Conservation (phyloP, 2,329 filamentous ascomycete species). For the Neonectria neomacrospora region DNA sequence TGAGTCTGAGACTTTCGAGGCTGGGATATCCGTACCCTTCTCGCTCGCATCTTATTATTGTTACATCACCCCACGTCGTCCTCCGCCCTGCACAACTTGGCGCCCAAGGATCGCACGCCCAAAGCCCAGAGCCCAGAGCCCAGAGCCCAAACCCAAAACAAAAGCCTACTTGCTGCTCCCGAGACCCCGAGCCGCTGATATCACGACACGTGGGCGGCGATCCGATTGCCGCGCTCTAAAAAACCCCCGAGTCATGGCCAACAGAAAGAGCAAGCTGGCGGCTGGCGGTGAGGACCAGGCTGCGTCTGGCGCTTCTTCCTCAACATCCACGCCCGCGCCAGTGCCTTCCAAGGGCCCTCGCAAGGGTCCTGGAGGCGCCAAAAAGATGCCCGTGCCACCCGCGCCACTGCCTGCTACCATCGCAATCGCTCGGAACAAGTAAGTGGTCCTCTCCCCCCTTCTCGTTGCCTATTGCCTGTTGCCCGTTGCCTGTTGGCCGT, state of each 20-base stretch:
- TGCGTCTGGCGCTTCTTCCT: slow-evolving; percentile 3
- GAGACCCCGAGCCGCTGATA: slow-evolving; percentile 2
- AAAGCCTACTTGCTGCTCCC: neutral
- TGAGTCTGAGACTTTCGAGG: neutral
- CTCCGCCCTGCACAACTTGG: slow-evolving; percentile 9
- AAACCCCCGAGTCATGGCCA: slow-evolving; percentile 52
- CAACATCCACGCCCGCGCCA: neutral
- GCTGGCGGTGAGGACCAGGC: slow-evolving; percentile 45
- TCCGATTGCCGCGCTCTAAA: neutral
- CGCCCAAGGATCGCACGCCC: neutral
- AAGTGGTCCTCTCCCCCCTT: slow-evolving; percentile 48
- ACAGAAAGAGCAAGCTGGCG: slow-evolving; percentile 61
- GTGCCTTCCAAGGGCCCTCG: neutral
- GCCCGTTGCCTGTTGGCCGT: no score
- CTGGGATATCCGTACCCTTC: no score
- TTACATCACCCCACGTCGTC: slow-evolving; percentile 12
- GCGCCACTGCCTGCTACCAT: slow-evolving; percentile 30
- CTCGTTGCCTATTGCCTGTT: no score
- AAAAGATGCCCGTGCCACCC: slow-evolving; percentile 31
- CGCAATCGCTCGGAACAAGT: slow-evolving; percentile 72
- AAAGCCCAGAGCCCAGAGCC: no score
- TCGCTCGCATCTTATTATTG: no score
- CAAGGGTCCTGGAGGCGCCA: slow-evolving; percentile 15
- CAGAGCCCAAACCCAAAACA: no score
- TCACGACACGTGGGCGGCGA: neutral